A percentile compares a stretch with the other conserved stretches of the same genome.
Conservation (phyloP, 305 asterid species). For the Salvia sclarea region DNA sequence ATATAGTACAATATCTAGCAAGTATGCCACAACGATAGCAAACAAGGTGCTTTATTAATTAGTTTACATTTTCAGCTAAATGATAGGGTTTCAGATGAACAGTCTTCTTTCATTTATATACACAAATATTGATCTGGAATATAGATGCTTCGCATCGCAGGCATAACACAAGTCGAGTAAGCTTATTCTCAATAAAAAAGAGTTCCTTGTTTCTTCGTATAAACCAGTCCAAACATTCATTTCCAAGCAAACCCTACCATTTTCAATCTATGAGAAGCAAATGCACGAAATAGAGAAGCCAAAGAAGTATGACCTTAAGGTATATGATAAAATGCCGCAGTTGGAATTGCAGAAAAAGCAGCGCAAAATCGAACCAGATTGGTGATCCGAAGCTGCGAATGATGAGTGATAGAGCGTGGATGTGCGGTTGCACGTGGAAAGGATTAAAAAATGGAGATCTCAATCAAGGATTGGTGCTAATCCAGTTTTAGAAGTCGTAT, state of each 20-base stretch:
- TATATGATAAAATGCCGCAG: conserved; percentile 28
- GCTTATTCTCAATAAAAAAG: conserved; percentile 28
- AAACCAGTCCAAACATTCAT: neutral
- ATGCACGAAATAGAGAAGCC: neutral
- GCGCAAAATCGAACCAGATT: neutral
- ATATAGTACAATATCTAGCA: conserved; percentile 26
- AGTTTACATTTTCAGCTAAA: neutral
- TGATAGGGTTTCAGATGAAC: conserved; percentile 30
- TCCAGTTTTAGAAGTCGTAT: neutral
- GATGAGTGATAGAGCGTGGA: neutral
- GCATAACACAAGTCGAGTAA: neutral
- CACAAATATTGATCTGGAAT: conserved; percentile 24
- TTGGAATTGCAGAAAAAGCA: neutral
- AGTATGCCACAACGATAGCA: conserved; percentile 23
- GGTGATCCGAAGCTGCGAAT: neutral
- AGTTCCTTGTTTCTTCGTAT: neutral
- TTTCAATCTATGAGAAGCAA: neutral
- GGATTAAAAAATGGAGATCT: neutral
- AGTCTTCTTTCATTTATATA: conserved; percentile 25
- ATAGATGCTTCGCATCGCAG: conserved; percentile 28
- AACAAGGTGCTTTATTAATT: conserved; percentile 25
- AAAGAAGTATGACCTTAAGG: conserved; percentile 25
- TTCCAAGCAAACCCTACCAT: neutral
- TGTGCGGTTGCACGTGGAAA: conserved; percentile 16
- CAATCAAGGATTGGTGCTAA: neutral